These are phyloP conservation scores for Cruciata laevipes DNA, from an alignment of 257 asterid species.

Conservation along the genomic window DNA sequence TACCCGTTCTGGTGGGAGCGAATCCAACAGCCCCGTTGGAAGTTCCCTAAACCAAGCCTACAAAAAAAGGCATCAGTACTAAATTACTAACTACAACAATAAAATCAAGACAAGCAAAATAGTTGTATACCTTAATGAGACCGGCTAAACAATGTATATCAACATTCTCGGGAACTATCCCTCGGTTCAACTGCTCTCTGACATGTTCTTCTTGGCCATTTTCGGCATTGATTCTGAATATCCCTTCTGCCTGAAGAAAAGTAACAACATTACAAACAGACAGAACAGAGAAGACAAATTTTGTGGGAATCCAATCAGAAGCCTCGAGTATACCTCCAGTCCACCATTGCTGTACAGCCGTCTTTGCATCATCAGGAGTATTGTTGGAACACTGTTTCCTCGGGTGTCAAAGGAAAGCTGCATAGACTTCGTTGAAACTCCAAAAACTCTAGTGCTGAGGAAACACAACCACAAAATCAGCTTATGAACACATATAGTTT, in stretches of 20 bases:
- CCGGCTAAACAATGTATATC: conserved; percentile 42
- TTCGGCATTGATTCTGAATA: conserved; percentile 36
- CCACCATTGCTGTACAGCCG: conserved; percentile 73
- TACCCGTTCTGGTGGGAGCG: conserved; percentile 63
- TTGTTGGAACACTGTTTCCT: conserved; percentile 83
- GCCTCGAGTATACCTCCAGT: conserved; percentile 45
- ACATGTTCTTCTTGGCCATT: conserved; percentile 35
- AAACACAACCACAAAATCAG: conserved; percentile 11
- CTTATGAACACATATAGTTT: neutral
- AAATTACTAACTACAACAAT: too few species aligned
- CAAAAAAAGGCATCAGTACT: conserved; percentile 1
- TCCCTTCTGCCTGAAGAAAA: conserved; percentile 33
- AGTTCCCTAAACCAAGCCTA: conserved; percentile 92
- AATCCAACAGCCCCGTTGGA: conserved; percentile 69
- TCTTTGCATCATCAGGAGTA: conserved; percentile 82
- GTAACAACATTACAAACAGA: neutral
- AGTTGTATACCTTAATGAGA: conserved; percentile 28
- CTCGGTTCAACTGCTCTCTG: conserved; percentile 32
- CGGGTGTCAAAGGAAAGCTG: conserved; percentile 82
- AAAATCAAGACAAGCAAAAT: neutral
- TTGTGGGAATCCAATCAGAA: neutral
- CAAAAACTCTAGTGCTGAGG: conserved; percentile 70
- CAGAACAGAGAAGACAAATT: neutral
- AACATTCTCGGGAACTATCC: conserved; percentile 30
- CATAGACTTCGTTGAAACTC: conserved; percentile 92